phyloP scores from a whole-genome alignment of 108 stramenopile genomes.

The Fragilaria radians region DNA sequence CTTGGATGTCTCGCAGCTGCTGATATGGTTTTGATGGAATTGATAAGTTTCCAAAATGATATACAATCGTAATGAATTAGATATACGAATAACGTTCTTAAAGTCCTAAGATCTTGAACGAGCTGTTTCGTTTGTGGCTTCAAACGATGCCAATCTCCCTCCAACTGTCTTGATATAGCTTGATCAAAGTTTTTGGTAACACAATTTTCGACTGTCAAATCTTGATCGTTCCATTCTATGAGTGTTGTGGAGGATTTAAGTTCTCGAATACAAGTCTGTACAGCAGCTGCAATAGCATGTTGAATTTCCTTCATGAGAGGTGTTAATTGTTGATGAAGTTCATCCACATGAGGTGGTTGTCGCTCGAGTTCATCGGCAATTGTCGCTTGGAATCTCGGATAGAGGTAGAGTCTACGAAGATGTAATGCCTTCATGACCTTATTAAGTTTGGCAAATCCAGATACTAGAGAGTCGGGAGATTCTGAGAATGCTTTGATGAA shows the following conservation, averaged over 20 bases:
- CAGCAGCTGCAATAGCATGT: constrained; percentile 72
- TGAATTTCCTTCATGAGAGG: constrained; percentile 86
- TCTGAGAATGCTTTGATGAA: constrained; percentile 96
- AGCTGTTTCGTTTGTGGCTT: constrained; percentile 79
- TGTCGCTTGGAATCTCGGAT: constrained; percentile 89
- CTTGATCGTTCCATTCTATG: constrained; percentile 47
- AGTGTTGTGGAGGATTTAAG: constrained; percentile 59
- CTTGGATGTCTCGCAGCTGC: constrained; percentile 58
- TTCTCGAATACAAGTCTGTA: constrained; percentile 86
- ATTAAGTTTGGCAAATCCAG: constrained; percentile 88
- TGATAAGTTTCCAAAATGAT: constrained; percentile 78
- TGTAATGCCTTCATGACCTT: constrained; percentile 77
- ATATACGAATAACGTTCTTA: constrained; percentile 82
- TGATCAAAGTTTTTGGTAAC: constrained; percentile 84
- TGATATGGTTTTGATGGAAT: constrained; percentile 63
- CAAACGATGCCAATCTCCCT: constrained; percentile 95
- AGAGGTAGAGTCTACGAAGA: constrained; percentile 83
- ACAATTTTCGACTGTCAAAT: constrained; percentile 85
- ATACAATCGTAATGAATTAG: constrained; percentile 92
- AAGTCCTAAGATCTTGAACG: constrained; percentile 74
- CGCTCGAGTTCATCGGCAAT: constrained; percentile 76
- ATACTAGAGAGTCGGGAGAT: constrained; percentile 68
- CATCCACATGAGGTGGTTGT: constrained; percentile 71
- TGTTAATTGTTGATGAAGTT: constrained; percentile 81
- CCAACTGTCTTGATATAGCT: constrained; percentile 80